Evolutionary conservation across 1,284 basidiomycete species (phyloP), one percentile per base, ranked within the genome.

Genomic region (Pterulicium gracile): DNA sequence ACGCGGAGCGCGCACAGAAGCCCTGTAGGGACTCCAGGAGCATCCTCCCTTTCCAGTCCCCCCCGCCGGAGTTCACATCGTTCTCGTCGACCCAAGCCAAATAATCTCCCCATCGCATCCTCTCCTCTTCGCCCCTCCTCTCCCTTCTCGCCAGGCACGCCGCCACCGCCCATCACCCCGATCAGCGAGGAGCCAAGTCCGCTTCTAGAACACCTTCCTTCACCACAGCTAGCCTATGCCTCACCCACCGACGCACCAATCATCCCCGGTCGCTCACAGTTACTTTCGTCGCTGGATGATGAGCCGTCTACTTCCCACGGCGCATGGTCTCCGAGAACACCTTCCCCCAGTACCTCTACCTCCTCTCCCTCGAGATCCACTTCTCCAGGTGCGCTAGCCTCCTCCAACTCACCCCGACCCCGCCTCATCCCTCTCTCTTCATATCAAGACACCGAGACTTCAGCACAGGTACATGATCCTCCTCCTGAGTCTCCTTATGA

Each of bases 141-240:
- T 10, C 76, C 82, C 2, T 66, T 59, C 42, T 55, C 72, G 10
- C 76, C 82, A 2, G 59, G 70, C 18, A 77, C 79, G 4, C 82
- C 81, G 0, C 82, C 84, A 15, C 84, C 84, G 2, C 84, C 85
- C 15, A 85, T 88, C 54, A 85, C 83, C 17, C 84, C 84, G 27
- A 85, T 86, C 36, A 72, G 75, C 24, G 85, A 88, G 58, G 75
- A 77, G 46, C 60, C 67, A 0, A 72, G 73, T 36, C 68, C 68
- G 51, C 45, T 54, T 7, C 51, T 55, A 45, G 64, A 54, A 18
- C 61, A 65, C 10, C 72, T 69, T 39, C 69, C 74, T 46, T 78
- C 78, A 39, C 63, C 61, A 42, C 61, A 67, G 27, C 66, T 59
- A 42, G 65, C 74, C 64, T 81, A 81, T 56, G 68, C 81, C 52